These are phyloP conservation scores for Fusarium verticillioides DNA, from an alignment of 2,329 filamentous ascomycete genomes.

Conservation along the genomic window DNA sequence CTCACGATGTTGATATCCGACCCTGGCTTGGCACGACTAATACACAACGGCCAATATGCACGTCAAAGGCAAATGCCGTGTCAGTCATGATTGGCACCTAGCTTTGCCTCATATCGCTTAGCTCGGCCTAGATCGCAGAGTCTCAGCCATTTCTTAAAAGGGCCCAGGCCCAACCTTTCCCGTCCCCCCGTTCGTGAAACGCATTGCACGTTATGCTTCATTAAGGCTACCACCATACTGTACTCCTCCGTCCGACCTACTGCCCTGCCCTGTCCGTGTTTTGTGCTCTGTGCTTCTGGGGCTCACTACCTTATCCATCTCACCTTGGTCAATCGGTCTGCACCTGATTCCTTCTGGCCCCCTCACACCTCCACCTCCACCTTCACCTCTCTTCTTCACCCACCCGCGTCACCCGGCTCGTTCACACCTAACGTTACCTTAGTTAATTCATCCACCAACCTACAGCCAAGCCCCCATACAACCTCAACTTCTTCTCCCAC, in stretches of 20 bases:
- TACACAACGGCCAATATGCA: constrained; percentile 24
- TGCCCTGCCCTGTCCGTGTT: not conserved
- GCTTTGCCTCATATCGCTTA: constrained; percentile 23
- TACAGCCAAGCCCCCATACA: constrained; percentile 18
- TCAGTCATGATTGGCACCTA: constrained; percentile 16
- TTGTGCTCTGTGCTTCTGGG: not conserved
- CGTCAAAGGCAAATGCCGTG: constrained; percentile 30
- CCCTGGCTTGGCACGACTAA: constrained; percentile 20
- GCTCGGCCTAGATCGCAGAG: not conserved
- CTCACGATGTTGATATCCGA: constrained; percentile 14
- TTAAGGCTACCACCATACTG: constrained; percentile 8
- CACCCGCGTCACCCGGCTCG: constrained; percentile 15
- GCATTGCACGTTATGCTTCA: constrained; percentile 29
- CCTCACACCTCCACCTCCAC: constrained; percentile 3
- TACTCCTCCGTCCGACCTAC: not conserved
- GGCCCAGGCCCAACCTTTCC: constrained; percentile 36
- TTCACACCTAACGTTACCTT: not conserved
- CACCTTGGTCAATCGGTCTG: constrained; percentile 11
- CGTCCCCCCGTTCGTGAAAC: constrained; percentile 34
- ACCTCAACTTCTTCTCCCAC: constrained; percentile 2
- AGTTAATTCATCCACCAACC: constrained; percentile 6
- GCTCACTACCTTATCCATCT: not conserved
- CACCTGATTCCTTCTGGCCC: constrained; percentile 3
- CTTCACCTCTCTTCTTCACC: constrained; percentile 10
- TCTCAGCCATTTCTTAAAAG: constrained; percentile 33